phyloP scores from a whole-genome alignment of 805 yeast species.

The Huiozyma sinensis region DNA sequence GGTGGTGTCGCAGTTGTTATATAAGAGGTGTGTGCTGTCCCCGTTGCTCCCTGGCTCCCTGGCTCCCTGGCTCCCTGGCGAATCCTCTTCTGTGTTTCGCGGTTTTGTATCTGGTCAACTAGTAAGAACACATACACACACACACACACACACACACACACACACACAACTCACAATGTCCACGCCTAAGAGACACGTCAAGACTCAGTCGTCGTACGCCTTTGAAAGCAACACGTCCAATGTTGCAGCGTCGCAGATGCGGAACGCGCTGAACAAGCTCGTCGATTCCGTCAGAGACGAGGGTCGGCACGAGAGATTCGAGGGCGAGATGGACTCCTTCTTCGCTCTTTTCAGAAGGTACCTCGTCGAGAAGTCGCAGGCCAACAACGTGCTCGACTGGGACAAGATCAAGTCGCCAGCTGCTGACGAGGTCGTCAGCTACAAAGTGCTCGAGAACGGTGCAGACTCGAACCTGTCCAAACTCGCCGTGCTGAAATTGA shows the following conservation, averaged over 20 bases:
- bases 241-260: constrained; percentile 95
- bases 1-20: background rate
- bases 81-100: background rate
- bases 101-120: background rate
- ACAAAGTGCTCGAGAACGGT: constrained; percentile 39
- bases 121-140: too few relatives aligned
- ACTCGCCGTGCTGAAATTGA: constrained; percentile 89
- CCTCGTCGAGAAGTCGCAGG: constrained; percentile 78
- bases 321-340: constrained; percentile 77
- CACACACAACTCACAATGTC: constrained; percentile 3
- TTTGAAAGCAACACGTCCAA: constrained; percentile 91
- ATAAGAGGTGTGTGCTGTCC: background rate
- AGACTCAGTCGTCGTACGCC: constrained; percentile 43
- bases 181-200: constrained; percentile 29
- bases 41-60: background rate
- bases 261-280: constrained; percentile 83
- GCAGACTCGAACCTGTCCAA: constrained; percentile 46
- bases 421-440: constrained; percentile 80
- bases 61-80: background rate
- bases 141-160: background rate
- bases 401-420: constrained; percentile 89
- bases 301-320: constrained; percentile 49
- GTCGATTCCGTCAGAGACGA: constrained; percentile 66
- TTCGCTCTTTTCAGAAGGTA: constrained; percentile 90
- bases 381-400: constrained; percentile 65